Evolutionary conservation across 768 basidiomycete species (phyloP).

Genomic region (Cyclocybe cylindracea): DNA sequence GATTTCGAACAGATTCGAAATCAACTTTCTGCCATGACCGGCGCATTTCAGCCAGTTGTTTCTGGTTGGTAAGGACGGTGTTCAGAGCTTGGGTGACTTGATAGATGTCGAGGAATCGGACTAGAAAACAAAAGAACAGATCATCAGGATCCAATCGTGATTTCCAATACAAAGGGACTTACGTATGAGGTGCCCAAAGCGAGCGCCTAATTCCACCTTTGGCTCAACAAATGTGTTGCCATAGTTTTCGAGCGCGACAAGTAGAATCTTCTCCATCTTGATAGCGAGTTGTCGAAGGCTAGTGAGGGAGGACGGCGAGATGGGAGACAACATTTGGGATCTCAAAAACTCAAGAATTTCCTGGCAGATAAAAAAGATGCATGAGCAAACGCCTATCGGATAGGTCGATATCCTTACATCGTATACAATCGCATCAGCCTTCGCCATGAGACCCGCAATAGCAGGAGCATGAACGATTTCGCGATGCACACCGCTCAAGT

Average conservation of each 20-base stretch:
- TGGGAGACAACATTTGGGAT: slow-evolving; percentile 80
- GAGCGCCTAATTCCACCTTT: slow-evolving; percentile 87
- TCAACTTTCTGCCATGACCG: slow-evolving; percentile 87
- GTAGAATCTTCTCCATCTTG: slow-evolving; percentile 89
- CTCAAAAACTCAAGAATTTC: slow-evolving; percentile 87
- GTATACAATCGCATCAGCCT: slow-evolving; percentile 87
- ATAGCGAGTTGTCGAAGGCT: slow-evolving; percentile 80
- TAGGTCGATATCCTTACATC: slow-evolving; percentile 60
- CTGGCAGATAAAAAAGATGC: slow-evolving; percentile 36
- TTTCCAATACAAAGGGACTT: slow-evolving; percentile 34
- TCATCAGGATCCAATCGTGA: slow-evolving; percentile 6
- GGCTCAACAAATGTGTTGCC: slow-evolving; percentile 90
- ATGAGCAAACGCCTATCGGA: slow-evolving; percentile 4
- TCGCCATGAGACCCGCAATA: slow-evolving; percentile 85
- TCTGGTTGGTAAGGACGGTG: slow-evolving; percentile 86
- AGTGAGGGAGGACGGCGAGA: slow-evolving; percentile 64
- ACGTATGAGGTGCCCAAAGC: slow-evolving; percentile 90
- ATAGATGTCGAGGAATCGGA: slow-evolving; percentile 90
- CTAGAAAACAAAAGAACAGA: slow-evolving; percentile 35
- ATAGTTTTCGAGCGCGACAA: slow-evolving; percentile 79
- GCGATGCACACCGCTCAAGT: slow-evolving; percentile 70
- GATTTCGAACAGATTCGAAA: slow-evolving; percentile 89
- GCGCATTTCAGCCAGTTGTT: slow-evolving; percentile 84
- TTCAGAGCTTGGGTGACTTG: slow-evolving; percentile 88
- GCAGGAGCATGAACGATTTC: slow-evolving; percentile 89